These are phyloP conservation scores for Mucor racemosus DNA, from an alignment of 371 early-diverging fungal species.

Conservation along the genomic window DNA sequence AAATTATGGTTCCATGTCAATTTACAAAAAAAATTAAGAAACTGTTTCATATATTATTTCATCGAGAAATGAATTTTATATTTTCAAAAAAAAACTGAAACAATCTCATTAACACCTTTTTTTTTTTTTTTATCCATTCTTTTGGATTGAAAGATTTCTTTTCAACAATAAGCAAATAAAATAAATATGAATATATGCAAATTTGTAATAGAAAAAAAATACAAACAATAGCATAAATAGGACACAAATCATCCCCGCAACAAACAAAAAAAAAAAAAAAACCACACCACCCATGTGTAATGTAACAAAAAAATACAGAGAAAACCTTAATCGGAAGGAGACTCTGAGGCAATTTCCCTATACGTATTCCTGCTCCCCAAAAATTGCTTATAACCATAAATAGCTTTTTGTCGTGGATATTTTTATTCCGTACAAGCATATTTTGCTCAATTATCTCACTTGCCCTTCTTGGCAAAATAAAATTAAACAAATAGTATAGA, in stretches of 20 bases:
- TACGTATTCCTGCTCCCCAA: background rate
- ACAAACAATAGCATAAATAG: background rate
- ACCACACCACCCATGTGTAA: background rate
- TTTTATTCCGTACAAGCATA: background rate
- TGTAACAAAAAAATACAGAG: background rate
- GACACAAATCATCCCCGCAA: background rate
- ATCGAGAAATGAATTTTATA: background rate
- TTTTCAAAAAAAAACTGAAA: background rate
- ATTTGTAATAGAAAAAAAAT: too few species aligned
- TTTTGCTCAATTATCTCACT: conserved; percentile 2
- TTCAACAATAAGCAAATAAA: background rate
- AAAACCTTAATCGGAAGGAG: background rate
- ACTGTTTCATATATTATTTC: background rate
- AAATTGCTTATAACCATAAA: background rate
- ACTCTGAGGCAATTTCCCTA: too few species aligned
- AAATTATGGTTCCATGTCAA: too few species aligned
- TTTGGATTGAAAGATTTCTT: background rate
- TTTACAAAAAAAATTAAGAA: background rate
- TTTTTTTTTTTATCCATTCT: background rate
- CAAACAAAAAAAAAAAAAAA: background rate
- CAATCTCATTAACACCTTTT: background rate
- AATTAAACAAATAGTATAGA: background rate
- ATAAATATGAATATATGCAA: too few species aligned
- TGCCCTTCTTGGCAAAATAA: background rate
- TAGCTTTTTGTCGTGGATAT: background rate